phyloP scores from a whole-genome alignment of 192 early-diverging fungal species.

The Coemansia sp. region DNA sequence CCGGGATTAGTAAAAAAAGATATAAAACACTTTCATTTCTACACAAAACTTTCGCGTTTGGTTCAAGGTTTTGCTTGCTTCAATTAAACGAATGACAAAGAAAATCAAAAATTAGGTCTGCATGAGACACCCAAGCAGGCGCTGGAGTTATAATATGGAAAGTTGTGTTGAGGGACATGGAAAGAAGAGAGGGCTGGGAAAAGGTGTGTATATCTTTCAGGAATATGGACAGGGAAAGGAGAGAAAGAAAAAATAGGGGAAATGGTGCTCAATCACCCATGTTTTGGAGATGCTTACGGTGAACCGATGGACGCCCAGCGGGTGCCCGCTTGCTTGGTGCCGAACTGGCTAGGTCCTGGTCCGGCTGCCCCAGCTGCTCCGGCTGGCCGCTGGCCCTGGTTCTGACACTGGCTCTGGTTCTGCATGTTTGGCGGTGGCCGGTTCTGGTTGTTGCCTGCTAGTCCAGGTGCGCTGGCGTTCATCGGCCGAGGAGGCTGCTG shows the following conservation, averaged over 20 bases:
- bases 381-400: conserved; percentile 7
- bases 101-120: too few species aligned
- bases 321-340: background rate
- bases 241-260: background rate
- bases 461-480: background rate
- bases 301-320: conserved; percentile 26
- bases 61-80: too few species aligned
- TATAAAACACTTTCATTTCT: background rate
- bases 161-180: too few species aligned
- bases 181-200: too few species aligned
- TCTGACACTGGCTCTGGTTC: conserved; percentile 9
- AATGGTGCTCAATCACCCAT: background rate
- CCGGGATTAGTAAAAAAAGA: too few species aligned
- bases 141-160: too few species aligned
- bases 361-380: conserved; percentile 9
- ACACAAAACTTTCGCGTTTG: background rate
- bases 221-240: background rate
- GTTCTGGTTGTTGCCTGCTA: conserved; percentile 2
- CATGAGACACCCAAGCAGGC: too few species aligned
- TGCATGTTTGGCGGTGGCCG: background rate
- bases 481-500: conserved; percentile 8
- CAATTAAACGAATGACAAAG: too few species aligned
- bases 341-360: conserved; percentile 18
- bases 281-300: conserved; percentile 31
- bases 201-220: background rate